Conservation (phyloP, 1,139 yeast species). For the Candida gigantensis region DNA sequence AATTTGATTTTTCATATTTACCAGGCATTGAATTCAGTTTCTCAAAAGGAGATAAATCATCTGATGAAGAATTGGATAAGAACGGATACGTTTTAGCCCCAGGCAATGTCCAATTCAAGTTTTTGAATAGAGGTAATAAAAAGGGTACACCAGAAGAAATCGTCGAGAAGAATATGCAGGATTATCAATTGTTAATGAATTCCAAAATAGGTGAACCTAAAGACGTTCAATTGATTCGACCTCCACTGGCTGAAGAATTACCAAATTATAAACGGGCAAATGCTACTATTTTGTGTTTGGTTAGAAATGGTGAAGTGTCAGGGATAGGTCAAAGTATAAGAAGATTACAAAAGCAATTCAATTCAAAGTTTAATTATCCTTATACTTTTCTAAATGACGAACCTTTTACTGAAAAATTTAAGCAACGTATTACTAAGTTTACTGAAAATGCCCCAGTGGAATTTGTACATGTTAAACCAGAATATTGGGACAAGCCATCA, state of each 20-base stretch:
- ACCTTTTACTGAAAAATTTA: conserved; percentile 62
- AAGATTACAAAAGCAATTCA: conserved; percentile 65
- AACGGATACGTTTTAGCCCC: conserved; percentile 21
- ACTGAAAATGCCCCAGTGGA: conserved; percentile 52
- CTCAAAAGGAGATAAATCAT: conserved; percentile 7
- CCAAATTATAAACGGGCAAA: conserved; percentile 49
- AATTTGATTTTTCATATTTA: conserved; percentile 14
- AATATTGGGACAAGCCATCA: conserved; percentile 67
- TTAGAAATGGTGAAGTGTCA: conserved; percentile 59
- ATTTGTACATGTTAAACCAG: conserved; percentile 57
- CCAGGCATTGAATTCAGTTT: conserved; percentile 1
- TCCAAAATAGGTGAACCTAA: conserved; percentile 50
- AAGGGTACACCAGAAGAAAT: conserved; percentile 31
- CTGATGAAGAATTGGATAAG: conserved; percentile 4
- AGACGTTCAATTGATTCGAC: conserved; percentile 40
- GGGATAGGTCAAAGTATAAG: conserved; percentile 53
- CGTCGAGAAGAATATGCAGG: conserved; percentile 31
- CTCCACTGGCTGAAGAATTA: conserved; percentile 27
- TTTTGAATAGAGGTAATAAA: conserved; percentile 30
- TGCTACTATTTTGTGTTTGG: conserved; percentile 75
- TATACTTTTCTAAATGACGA: conserved; percentile 78
- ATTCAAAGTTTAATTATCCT: conserved; percentile 70
- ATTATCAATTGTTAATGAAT: conserved; percentile 33
- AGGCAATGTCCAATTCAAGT: conserved; percentile 36
- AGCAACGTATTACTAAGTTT: conserved; percentile 33